A percentile compares a stretch with the other conserved stretches of the same genome.
phyloP scores from a whole-genome alignment of 495 filamentous ascomycete genomes.

The Neurospora africana region DNA sequence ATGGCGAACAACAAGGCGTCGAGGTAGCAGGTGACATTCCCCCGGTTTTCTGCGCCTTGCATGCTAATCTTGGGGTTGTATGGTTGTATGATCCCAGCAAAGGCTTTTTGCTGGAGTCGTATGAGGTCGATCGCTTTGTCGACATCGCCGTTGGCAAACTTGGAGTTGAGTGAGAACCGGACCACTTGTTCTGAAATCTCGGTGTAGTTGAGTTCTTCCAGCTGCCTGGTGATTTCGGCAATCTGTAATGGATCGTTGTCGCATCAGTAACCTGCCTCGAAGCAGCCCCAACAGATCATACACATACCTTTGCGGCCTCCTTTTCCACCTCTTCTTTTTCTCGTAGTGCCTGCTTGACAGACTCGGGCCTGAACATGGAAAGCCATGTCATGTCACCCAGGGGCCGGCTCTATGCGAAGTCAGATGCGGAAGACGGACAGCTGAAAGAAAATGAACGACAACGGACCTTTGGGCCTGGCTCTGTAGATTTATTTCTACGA shows the following conservation, averaged over 20 bases:
- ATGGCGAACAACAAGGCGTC: slow-evolving; percentile 92
- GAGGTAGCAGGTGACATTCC: slow-evolving; percentile 80
- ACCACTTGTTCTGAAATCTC: slow-evolving; percentile 52
- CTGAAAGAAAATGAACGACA: slow-evolving; percentile 2
- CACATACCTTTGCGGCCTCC: slow-evolving; percentile 28
- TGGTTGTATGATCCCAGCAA: slow-evolving; percentile 65
- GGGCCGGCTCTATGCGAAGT: slow-evolving; percentile 24
- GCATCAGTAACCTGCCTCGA: background rate
- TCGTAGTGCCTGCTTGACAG: slow-evolving; percentile 38
- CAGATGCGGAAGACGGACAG: slow-evolving; percentile 11
- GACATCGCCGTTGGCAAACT: slow-evolving; percentile 55
- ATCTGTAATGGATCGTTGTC: slow-evolving; percentile 31
- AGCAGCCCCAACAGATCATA: background rate
- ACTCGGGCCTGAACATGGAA: slow-evolving; percentile 46
- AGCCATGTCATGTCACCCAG: slow-evolving; percentile 34
- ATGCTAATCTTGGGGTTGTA: slow-evolving; percentile 62
- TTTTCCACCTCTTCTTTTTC: slow-evolving; percentile 46
- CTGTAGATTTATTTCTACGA: slow-evolving; percentile 38
- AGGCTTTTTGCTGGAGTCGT: slow-evolving; percentile 62
- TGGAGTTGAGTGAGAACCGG: slow-evolving; percentile 55
- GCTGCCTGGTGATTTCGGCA: slow-evolving; percentile 40
- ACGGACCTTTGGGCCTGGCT: slow-evolving; percentile 39
- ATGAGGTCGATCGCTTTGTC: slow-evolving; percentile 70
- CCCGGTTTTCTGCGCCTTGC: slow-evolving; percentile 77
- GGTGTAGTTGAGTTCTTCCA: slow-evolving; percentile 43